These are phyloP conservation scores for Pichia cactophila DNA, from an alignment of 1,139 yeast genomes.

Conservation along the genomic window DNA sequence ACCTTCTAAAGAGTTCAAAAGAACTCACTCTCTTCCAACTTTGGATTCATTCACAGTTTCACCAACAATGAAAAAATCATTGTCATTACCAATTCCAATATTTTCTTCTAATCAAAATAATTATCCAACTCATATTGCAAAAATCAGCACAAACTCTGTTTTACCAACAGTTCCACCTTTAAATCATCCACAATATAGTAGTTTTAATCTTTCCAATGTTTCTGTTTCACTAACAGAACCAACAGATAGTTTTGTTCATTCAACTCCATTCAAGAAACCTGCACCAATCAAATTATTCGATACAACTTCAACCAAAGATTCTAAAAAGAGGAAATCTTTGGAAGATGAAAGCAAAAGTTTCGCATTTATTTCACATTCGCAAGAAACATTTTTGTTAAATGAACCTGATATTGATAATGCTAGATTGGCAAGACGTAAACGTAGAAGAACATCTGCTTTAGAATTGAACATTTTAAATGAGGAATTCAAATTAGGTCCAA, in stretches of 20 bases:
- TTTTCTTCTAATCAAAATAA: not conserved
- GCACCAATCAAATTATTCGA: not conserved
- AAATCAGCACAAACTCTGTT: not conserved
- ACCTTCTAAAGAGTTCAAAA: not conserved
- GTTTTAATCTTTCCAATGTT: not conserved
- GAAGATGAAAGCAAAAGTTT: constrained; percentile 38
- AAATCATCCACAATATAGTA: not conserved
- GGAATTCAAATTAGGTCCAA: constrained; percentile 68
- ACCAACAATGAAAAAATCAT: not conserved
- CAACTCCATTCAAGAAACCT: constrained; percentile 6
- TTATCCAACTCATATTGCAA: not conserved
- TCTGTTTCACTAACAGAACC: not conserved
- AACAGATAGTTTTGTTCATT: constrained; percentile 4
- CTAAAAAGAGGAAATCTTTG: constrained; percentile 12
- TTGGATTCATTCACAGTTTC: not conserved
- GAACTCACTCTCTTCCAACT: not conserved
- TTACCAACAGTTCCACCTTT: not conserved
- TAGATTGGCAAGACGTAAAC: constrained; percentile 82
- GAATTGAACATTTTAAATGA: constrained; percentile 74
- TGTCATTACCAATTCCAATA: not conserved
- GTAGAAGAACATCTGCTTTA: constrained; percentile 89
- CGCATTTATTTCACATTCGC: constrained; percentile 90
- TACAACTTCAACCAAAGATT: not conserved
- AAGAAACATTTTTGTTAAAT: constrained; percentile 62
- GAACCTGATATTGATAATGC: constrained; percentile 87